Evolutionary conservation across 2,329 filamentous ascomycete species (phyloP).

Genomic region (Cladosporium sp.): DNA sequence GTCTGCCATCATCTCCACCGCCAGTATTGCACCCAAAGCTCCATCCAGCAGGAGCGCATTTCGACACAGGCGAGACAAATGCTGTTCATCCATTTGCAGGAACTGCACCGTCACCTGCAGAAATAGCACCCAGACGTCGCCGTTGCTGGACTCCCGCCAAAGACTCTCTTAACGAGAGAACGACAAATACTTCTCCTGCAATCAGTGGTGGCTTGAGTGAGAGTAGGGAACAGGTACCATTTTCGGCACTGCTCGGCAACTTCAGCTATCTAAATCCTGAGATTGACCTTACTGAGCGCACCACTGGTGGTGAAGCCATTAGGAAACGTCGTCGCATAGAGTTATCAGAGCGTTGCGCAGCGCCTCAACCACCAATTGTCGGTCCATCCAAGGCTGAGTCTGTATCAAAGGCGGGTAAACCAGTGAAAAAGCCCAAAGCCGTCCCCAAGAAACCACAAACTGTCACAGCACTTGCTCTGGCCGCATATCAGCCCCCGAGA

Average conservation of each 20-base stretch:
- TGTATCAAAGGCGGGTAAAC: slow-evolving; percentile 31
- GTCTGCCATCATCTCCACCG: not conserved
- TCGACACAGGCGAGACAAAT: not conserved
- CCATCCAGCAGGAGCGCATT: not conserved
- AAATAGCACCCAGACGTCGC: slow-evolving; percentile 9
- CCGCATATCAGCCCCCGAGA: slow-evolving; percentile 55
- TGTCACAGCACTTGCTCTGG: slow-evolving; percentile 72
- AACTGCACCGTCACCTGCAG: not conserved
- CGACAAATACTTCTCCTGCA: not conserved
- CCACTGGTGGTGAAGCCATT: slow-evolving; percentile 3
- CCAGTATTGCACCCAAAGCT: not conserved
- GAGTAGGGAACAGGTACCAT: not conserved
- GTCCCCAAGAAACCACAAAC: slow-evolving; percentile 69
- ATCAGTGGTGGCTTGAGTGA: not conserved
- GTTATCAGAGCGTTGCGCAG: slow-evolving; percentile 2
- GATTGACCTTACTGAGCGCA: not conserved
- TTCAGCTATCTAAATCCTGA: not conserved
- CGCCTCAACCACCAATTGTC: not conserved
- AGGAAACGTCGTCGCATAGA: slow-evolving; percentile 19
- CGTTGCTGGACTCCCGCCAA: slow-evolving; percentile 15
- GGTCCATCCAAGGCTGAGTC: not conserved
- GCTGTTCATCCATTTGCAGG: not conserved
- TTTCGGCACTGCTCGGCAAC: slow-evolving; percentile 4
- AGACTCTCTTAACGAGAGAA: not conserved
- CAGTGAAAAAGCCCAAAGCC: slow-evolving; percentile 43